Base-by-base conservation (phyloP, 352 stramenopile genomes). In the Globisporangium takayamanum region DNA sequence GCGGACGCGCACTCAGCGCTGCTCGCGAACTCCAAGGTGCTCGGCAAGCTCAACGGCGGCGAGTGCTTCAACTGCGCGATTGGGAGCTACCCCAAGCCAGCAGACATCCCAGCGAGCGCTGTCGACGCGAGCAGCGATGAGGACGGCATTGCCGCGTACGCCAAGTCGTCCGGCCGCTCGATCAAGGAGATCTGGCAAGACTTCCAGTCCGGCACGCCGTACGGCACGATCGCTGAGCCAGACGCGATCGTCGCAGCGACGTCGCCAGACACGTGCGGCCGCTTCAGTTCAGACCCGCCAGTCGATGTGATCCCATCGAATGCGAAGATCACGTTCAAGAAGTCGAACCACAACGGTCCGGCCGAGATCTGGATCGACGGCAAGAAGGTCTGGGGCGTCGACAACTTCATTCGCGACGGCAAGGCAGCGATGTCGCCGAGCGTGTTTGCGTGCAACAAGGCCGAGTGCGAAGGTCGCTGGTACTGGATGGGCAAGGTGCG, bases 291-390 rank as follows among this genome's bases (percentile, higher is more conserved):
- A 16, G 45, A 59, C 49, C 61, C 61, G 25, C 55, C 61, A 18
- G 37, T 60, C 3, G 61, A 59, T 22, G 36, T 55, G 22, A 50
- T 67, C 37, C 61, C 61, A 6, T 39, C 61, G 22, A 20, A 41
- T 44, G 55, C 61, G 4, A 58, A 57, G 42, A 67, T 67, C 61
- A 56, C 61, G 50, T 67, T 63, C 55, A 67, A 67, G 46, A 67
- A 67, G 61, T 63, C 61, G 14, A 67, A 67, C 61, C 61, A 67
- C 61, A 67, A 67, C 45, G 61, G 61, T 8, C 61, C 61, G n/a
- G 61, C 48, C 25, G 61, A 67, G 55, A 48, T 67, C 44, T 67
- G 55, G 55, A 53, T 67, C 22, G 61, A 67, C 28, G 61, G 50
- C 55, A 46, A 50, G 36, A 67, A 67, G 50, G 47, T 46, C 12